A percentile compares a stretch with the other conserved stretches of the same genome.
phyloP scores from a whole-genome alignment of 192 early-diverging fungal species.

The Backusella luteola region DNA sequence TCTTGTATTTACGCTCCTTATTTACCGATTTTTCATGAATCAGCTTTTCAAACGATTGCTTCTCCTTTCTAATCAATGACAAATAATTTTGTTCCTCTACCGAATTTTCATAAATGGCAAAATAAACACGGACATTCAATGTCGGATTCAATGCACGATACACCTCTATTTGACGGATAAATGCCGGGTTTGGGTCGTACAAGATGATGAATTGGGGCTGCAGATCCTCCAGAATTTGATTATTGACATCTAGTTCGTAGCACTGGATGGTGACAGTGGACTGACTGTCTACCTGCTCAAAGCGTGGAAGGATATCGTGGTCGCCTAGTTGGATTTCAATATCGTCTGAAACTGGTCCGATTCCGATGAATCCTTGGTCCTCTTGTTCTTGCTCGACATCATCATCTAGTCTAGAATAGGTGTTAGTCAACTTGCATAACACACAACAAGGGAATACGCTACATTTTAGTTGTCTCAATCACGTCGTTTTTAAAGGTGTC shows the following conservation, averaged over 20 bases:
- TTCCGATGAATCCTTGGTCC: slow-evolving; percentile 28
- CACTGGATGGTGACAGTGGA: slow-evolving; percentile 54
- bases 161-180: slow-evolving; percentile 87
- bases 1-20: neutral
- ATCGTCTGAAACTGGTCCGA: neutral
- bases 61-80: slow-evolving; percentile 80
- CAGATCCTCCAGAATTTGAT: slow-evolving; percentile 61
- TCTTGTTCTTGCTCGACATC: slow-evolving; percentile 40
- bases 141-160: slow-evolving; percentile 53
- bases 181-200: slow-evolving; percentile 87
- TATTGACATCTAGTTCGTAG: slow-evolving; percentile 63
- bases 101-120: slow-evolving; percentile 92
- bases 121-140: slow-evolving; percentile 74
- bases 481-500: slow-evolving; percentile 21
- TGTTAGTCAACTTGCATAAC: neutral
- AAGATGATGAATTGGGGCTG: slow-evolving; percentile 83
- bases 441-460: neutral
- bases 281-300: slow-evolving; percentile 44
- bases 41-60: slow-evolving; percentile 90
- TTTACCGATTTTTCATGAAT: slow-evolving; percentile 84
- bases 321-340: slow-evolving; percentile 12
- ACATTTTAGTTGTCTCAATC: slow-evolving; percentile 1
- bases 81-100: slow-evolving; percentile 94
- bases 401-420: neutral
- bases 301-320: slow-evolving; percentile 39